These are phyloP conservation scores for Clitoria ternatea DNA, from an alignment of 306 rosid species.

Conservation along the genomic window DNA sequence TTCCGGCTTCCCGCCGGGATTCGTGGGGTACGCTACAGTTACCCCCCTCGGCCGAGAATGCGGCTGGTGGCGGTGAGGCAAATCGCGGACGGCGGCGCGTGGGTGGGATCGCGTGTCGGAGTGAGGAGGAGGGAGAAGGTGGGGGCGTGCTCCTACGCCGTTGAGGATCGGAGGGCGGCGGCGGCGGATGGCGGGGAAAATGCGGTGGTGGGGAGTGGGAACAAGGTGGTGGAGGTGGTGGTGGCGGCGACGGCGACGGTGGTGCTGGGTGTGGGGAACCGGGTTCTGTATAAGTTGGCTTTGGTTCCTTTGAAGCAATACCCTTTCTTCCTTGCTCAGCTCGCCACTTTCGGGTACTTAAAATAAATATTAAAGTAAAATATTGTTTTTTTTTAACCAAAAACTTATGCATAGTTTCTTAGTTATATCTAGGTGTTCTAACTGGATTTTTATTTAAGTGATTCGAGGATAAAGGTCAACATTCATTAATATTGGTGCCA, in stretches of 20 bases:
- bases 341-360: conserved; percentile 84
- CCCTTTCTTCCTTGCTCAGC: conserved; percentile 93
- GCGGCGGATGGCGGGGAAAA: conserved; percentile 26
- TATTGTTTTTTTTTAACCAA: no score
- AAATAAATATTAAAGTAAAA: not conserved
- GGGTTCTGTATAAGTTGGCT: conserved; percentile 83
- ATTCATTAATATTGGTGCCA: no score
- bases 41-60: not conserved
- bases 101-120: conserved; percentile 42
- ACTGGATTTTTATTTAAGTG: no score
- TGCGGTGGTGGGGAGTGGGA: conserved; percentile 16
- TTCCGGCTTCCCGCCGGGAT: conserved; percentile 16
- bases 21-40: not conserved
- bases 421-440: no score
- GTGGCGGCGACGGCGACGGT: conserved; percentile 63
- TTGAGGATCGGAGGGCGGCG: conserved; percentile 38
- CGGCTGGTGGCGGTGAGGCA: conserved; percentile 29
- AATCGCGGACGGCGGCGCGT: conserved; percentile 22
- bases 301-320: conserved; percentile 83
- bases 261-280: conserved; percentile 72
- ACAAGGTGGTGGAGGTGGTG: conserved; percentile 54
- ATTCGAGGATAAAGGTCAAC: no score
- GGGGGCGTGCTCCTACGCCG: conserved; percentile 40
- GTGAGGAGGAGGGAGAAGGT: conserved; percentile 38
- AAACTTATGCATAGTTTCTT: no score